phyloP scores from a whole-genome alignment of 2,329 filamentous ascomycete species.

The Xylaria hypoxylon region DNA sequence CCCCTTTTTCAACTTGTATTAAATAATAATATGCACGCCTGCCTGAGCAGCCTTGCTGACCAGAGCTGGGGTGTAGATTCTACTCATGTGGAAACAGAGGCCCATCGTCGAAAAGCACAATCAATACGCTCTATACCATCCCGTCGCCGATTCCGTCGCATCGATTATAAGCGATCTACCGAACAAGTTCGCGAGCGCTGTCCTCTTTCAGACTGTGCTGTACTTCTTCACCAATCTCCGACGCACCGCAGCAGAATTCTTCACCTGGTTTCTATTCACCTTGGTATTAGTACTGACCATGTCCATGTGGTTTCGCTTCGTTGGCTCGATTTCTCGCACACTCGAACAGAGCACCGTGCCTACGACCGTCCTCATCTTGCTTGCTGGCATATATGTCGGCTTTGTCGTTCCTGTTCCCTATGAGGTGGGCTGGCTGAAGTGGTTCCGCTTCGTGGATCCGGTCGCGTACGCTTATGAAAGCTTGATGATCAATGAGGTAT shows the following conservation, averaged over 20 bases:
- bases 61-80: conserved; percentile 63
- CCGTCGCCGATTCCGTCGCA: conserved; percentile 82
- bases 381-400: conserved; percentile 74
- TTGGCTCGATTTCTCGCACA: conserved; percentile 77
- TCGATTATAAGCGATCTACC: conserved; percentile 88
- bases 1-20: too few relatives aligned
- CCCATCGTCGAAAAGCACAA: conserved; percentile 91
- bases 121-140: conserved; percentile 88
- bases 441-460: conserved; percentile 83
- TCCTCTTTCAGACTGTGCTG: conserved; percentile 80
- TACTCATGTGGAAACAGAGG: conserved; percentile 85
- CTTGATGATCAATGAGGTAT: conserved; percentile 78
- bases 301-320: conserved; percentile 85
- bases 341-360: conserved; percentile 71
- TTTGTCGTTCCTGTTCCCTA: conserved; percentile 72
- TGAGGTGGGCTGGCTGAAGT: conserved; percentile 82
- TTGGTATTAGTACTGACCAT: conserved; percentile 70
- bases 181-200: conserved; percentile 77
- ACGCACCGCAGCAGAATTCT: conserved; percentile 78
- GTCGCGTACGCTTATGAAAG: conserved; percentile 82
- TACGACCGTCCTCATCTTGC: conserved; percentile 68
- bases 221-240: conserved; percentile 90
- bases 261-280: conserved; percentile 62
- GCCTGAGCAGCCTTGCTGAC: conserved; percentile 32
- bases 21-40: too few relatives aligned